Evolutionary conservation across 306 rosid species (phyloP), one percentile per base, ranked within the genome.

Genomic region (Rubus idaeus): DNA sequence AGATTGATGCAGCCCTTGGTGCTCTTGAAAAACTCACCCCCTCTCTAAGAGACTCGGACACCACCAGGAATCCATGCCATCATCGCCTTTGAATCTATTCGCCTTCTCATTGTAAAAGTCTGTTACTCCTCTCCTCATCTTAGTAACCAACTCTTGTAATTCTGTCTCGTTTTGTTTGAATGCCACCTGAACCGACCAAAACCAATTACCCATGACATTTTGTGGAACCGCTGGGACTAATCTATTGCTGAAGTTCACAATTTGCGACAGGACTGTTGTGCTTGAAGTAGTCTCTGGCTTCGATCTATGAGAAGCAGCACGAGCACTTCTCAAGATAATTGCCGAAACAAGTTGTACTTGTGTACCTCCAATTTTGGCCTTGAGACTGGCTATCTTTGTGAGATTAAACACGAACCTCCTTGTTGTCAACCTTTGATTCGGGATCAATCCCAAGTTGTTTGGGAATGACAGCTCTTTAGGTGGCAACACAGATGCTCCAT

Each of bases 21-120:
- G 46, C 12, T 41, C 45, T 55, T 40, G 3, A 52, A 5, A 0
- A 69, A 4, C 18, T 77, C 62, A 1, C 60, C 10, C 23, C 4
- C 70, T 77, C 70, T 50, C 41, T 77, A 21, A 69, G 5, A 2
- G 23, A 44, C 16, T 57, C 75, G 9, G 23, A 23, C 2, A 69
- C 8, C 50, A 46, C 72, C 57, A 40, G 14, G 21, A 57, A 77
- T 23, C 68, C 81, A 11, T 69, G n/a, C n/a, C n/a, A n/a, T n/a
- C 70, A 2, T 45, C 51, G 2, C 79, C 79, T 50, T n/a, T 75
- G 55, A 49, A 75, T 14, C 35, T 64, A 11, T n/a, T 37, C 1
- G 64, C 79, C 72, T 64, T 72, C 37, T 72, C 37, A 13, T 3
- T 72, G n/a, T 10, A 8, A 14, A 72, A 72, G 3, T 17, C 39